Percentiles rank a stretch among this genome's conserved stretches.
phyloP scores from a whole-genome alignment of 73 alveolate genomes.

The Symbiodinium pilosum region DNA sequence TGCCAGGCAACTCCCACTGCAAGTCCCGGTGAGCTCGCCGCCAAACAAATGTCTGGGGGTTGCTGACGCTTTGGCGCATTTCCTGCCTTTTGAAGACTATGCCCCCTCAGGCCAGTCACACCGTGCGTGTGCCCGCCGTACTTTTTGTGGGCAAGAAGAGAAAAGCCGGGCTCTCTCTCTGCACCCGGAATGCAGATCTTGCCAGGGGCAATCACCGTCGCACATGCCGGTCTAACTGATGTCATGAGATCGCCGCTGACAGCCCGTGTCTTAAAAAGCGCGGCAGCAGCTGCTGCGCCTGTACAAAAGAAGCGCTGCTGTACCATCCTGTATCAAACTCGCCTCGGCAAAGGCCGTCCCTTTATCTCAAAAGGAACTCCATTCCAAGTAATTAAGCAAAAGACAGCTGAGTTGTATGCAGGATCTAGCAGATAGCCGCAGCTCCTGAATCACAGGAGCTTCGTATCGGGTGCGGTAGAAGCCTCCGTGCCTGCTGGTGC shows the following conservation, averaged over 20 bases:
- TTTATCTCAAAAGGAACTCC: too few species aligned
- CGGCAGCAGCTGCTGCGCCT: not conserved
- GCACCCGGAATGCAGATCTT: too few species aligned
- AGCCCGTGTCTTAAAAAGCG: too few species aligned
- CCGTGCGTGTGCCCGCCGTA: not conserved
- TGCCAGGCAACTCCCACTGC: conserved; percentile 72
- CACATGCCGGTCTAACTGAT: not conserved
- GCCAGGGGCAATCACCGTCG: not conserved
- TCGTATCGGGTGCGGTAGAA: not conserved
- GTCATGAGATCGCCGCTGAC: not conserved
- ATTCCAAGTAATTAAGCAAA: not conserved
- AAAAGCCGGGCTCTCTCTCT: too few species aligned
- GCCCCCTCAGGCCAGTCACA: not conserved
- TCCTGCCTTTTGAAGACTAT: not conserved
- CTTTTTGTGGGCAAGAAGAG: not conserved
- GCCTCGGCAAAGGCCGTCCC: too few species aligned
- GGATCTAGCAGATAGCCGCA: not conserved
- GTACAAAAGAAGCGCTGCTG: not conserved
- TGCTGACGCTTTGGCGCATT: not conserved
- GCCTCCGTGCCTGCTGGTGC: not conserved
- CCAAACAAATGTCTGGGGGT: not conserved
- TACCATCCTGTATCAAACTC: not conserved
- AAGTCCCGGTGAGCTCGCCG: conserved; percentile 25
- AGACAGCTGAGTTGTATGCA: not conserved
- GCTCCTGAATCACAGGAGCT: conserved; percentile 3